phyloP scores from a whole-genome alignment of 192 early-diverging fungal genomes.

The Umbelopsis vinacea region DNA sequence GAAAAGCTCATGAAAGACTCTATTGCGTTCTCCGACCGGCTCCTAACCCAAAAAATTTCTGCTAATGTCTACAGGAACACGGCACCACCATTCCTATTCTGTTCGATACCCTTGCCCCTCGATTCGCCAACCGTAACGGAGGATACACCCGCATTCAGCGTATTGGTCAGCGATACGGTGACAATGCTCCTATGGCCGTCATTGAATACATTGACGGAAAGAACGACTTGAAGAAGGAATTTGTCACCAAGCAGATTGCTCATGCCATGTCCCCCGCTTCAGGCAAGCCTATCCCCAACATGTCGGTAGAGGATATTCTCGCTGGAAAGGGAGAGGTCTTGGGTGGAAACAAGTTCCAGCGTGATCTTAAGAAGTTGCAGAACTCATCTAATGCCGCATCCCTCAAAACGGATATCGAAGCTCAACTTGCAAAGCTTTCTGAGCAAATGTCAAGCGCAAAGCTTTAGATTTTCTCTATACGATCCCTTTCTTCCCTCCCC shows the following conservation, averaged over 20 bases:
- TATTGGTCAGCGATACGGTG: slow-evolving; percentile 77
- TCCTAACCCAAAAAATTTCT: not conserved
- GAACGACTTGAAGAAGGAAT: slow-evolving; percentile 69
- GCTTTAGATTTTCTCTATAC: not conserved
- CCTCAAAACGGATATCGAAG: slow-evolving; percentile 4
- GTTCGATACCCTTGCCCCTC: slow-evolving; percentile 79
- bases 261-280: slow-evolving; percentile 17
- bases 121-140: slow-evolving; percentile 76
- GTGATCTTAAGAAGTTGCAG: slow-evolving; percentile 42
- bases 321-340: slow-evolving; percentile 27
- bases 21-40: not conserved
- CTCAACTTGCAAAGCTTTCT: slow-evolving; percentile 3
- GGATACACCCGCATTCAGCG: slow-evolving; percentile 91
- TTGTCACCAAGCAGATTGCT: slow-evolving; percentile 53
- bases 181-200: slow-evolving; percentile 87
- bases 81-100: slow-evolving; percentile 79
- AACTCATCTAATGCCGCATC: not conserved
- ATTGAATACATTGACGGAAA: slow-evolving; percentile 91
- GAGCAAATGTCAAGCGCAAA: slow-evolving; percentile 13
- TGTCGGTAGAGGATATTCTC: slow-evolving; percentile 29
- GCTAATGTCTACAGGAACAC: slow-evolving; percentile 57
- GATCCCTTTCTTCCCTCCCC: not conserved
- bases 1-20: too few species aligned
- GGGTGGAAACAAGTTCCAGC: slow-evolving; percentile 26
- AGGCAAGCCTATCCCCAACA: not conserved